Percentiles rank a stretch among this genome's conserved stretches.
phyloP scores from a whole-genome alignment of 805 yeast species.

The Metschnikowia lachancei region DNA sequence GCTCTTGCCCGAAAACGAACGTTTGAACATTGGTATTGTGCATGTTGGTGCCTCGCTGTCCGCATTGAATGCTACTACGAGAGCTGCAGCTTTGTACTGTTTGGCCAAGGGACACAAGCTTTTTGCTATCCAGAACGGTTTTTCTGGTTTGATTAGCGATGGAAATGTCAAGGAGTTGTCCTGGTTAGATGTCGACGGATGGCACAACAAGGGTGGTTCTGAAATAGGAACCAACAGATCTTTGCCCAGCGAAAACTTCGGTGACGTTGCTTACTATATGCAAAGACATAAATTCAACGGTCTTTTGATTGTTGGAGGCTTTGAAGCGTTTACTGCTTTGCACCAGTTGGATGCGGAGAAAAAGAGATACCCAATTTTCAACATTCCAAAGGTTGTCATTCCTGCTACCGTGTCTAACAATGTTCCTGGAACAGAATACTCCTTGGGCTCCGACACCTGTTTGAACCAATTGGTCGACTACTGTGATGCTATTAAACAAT shows the following conservation, averaged over 20 bases:
- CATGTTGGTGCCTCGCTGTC: conserved; percentile 82
- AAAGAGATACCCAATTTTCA: conserved; percentile 77
- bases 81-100: conserved; percentile 72
- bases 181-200: conserved; percentile 70
- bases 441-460: conserved; percentile 94
- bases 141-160: conserved; percentile 63
- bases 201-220: conserved; percentile 76
- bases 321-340: conserved; percentile 89
- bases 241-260: conserved; percentile 41
- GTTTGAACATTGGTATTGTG: conserved; percentile 64
- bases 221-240: conserved; percentile 79
- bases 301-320: conserved; percentile 88
- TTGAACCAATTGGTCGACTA: conserved; percentile 84
- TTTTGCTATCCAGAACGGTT: conserved; percentile 72
- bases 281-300: conserved; percentile 89
- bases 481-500: conserved; percentile 93
- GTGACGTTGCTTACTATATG: conserved; percentile 88
- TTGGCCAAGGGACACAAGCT: conserved; percentile 72
- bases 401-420: conserved; percentile 97
- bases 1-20: conserved; percentile 52
- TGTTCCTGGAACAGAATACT: conserved; percentile 98
- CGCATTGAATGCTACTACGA: conserved; percentile 74
- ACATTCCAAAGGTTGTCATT: conserved; percentile 88
- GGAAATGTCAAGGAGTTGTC: conserved; percentile 57
- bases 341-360: conserved; percentile 80